These are phyloP conservation scores for Cladosporium sphaerospermum DNA, from an alignment of 2,329 filamentous ascomycete genomes.

Conservation along the genomic window DNA sequence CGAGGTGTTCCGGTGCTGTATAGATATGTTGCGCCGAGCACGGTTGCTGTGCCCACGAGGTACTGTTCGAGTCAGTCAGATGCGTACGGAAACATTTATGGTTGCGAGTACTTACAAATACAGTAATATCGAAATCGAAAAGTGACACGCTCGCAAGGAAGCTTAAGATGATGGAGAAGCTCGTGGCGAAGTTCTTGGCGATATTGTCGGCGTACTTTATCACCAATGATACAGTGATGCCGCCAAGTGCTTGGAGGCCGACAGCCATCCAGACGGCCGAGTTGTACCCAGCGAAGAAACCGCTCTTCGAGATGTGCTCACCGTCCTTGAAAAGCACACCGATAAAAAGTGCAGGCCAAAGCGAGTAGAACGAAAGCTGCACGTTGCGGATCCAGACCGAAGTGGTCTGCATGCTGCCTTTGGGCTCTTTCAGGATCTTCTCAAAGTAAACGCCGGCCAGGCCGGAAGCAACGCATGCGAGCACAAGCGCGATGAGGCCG, in stretches of 20 bases:
- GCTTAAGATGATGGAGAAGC: slow-evolving; percentile 83
- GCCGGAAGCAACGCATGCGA: slow-evolving; percentile 74
- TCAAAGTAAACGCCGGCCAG: slow-evolving; percentile 83
- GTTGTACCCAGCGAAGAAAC: slow-evolving; percentile 94
- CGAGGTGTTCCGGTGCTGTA: slow-evolving; percentile 50
- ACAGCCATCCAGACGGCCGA: slow-evolving; percentile 85
- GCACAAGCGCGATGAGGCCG: slow-evolving; percentile 70
- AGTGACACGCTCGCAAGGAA: slow-evolving; percentile 79
- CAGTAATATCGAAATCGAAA: slow-evolving; percentile 70
- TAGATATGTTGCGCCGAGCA: slow-evolving; percentile 76
- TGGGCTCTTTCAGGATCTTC: slow-evolving; percentile 83
- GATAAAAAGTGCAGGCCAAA: slow-evolving; percentile 81
- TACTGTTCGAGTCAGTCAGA: slow-evolving; percentile 53
- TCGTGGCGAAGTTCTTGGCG: slow-evolving; percentile 88
- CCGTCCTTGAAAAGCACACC: slow-evolving; percentile 86
- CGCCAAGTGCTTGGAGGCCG: slow-evolving; percentile 72
- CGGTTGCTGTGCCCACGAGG: slow-evolving; percentile 68
- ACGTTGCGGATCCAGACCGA: slow-evolving; percentile 94
- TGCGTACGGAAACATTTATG: no score
- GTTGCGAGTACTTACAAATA: slow-evolving; percentile 55
- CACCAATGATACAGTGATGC: slow-evolving; percentile 74
- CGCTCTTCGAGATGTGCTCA: slow-evolving; percentile 70
- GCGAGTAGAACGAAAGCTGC: slow-evolving; percentile 87
- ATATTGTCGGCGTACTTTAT: slow-evolving; percentile 84
- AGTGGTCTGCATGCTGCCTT: slow-evolving; percentile 48